phyloP scores from a whole-genome alignment of 2,329 filamentous ascomycete genomes.

The Mycosphaerella sp. region DNA sequence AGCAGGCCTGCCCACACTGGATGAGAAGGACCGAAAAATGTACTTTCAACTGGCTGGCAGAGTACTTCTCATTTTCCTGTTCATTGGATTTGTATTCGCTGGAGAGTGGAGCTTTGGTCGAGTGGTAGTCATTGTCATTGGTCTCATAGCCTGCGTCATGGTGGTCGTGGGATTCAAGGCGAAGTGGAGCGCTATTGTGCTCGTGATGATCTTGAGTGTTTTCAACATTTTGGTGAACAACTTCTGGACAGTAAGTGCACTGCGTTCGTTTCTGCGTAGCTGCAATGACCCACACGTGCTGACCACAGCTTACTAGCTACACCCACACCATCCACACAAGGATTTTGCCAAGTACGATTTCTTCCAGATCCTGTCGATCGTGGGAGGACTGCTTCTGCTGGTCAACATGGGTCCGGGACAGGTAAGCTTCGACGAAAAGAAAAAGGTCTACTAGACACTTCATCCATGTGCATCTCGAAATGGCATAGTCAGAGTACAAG shows the following conservation, averaged over 20 bases:
- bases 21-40: conserved; percentile 99
- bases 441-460: conserved; percentile 85
- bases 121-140: conserved; percentile 74
- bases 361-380: conserved; percentile 99
- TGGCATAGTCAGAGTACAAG: neutral
- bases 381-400: conserved; percentile 88
- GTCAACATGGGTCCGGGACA: conserved; percentile 98
- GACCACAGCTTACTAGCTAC: conserved; percentile 56
- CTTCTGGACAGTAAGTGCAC: conserved; percentile 90
- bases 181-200: conserved; percentile 93
- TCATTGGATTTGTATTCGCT: conserved; percentile 92
- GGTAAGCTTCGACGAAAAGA: conserved; percentile 99
- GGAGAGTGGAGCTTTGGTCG: conserved; percentile 89
- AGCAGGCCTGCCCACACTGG: conserved; percentile 83
- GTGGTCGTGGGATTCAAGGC: conserved; percentile 99
- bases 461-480: neutral
- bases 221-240: conserved; percentile 99
- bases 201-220: conserved; percentile 89
- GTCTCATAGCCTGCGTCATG: conserved; percentile 91
- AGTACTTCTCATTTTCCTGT: conserved; percentile 94
- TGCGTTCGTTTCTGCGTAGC: neutral
- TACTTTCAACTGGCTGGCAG: conserved; percentile 98
- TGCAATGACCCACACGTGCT: neutral
- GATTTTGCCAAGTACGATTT: conserved; percentile 99
- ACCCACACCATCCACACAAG: conserved; percentile 97